A percentile compares a stretch with the other conserved stretches of the same genome.
Evolutionary conservation across 805 yeast species (phyloP).

Genomic region (Candida railenensis): DNA sequence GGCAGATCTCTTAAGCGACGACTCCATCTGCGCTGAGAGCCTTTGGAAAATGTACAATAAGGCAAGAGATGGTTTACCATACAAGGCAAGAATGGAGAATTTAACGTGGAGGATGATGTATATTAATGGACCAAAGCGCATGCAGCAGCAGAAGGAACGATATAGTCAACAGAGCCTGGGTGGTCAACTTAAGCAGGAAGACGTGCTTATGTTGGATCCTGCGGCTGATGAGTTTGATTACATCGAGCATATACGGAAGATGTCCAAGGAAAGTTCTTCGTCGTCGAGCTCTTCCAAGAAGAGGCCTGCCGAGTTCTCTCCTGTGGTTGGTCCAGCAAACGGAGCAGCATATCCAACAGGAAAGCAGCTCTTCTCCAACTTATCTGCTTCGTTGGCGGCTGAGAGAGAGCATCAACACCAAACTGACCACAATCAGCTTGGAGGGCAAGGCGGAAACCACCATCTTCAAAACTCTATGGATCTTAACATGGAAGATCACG

Average conservation of each 20-base stretch:
- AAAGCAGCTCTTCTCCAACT: conserved; percentile 10
- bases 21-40: conserved; percentile 16
- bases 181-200: not conserved
- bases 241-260: conserved; percentile 59
- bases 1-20: conserved; percentile 8
- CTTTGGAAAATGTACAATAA: conserved; percentile 81
- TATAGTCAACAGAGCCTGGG: not conserved
- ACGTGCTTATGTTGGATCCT: conserved; percentile 32
- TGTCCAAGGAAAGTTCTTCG: conserved; percentile 42
- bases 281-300: conserved; percentile 10
- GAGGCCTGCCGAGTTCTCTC: conserved; percentile 17
- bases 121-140: conserved; percentile 24
- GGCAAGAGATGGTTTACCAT: conserved; percentile 74
- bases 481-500: not conserved
- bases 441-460: conserved; percentile 1
- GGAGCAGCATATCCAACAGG: conserved; percentile 1
- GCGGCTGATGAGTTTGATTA: conserved; percentile 59
- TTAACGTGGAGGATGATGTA: conserved; percentile 87
- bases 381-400: conserved; percentile 18
- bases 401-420: conserved; percentile 8
- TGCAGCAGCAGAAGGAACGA: not conserved
- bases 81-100: conserved; percentile 76
- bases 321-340: conserved; percentile 3
- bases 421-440: not conserved
- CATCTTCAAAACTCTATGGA: conserved; percentile 1